phyloP scores from a whole-genome alignment of 495 filamentous ascomycete genomes.

The Neurospora cerealis region DNA sequence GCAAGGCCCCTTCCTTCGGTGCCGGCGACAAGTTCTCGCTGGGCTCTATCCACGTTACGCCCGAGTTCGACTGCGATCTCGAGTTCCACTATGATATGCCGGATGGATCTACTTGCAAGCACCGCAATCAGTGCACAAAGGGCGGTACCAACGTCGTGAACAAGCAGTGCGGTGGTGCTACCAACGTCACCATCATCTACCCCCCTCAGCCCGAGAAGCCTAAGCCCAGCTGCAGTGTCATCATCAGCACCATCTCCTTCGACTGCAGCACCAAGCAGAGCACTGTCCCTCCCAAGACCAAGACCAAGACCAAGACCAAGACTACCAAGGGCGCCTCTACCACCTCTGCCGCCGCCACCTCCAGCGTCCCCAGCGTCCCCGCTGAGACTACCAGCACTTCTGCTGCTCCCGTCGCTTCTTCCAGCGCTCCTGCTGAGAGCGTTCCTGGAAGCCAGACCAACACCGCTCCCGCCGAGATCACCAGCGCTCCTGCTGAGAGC shows the following conservation, averaged over 20 bases:
- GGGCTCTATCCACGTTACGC: constrained; percentile 56
- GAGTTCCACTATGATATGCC: constrained; percentile 79
- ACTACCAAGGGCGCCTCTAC: constrained; percentile 9
- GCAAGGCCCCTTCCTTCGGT: constrained; percentile 47
- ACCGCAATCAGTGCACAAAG: constrained; percentile 52
- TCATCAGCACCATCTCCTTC: constrained; percentile 69
- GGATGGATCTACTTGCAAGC: constrained; percentile 68
- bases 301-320: constrained; percentile 16
- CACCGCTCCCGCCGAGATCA: constrained; percentile 15
- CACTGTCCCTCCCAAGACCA: constrained; percentile 23
- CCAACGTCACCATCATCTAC: constrained; percentile 64
- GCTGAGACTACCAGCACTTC: constrained; percentile 1
- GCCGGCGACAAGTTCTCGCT: constrained; percentile 61
- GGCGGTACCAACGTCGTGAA: constrained; percentile 62
- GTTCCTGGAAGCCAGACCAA: constrained; percentile 8
- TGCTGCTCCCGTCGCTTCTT: constrained; percentile 9
- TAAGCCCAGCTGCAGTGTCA: constrained; percentile 54
- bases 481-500: constrained; percentile 11
- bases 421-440: constrained; percentile 6
- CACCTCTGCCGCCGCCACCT: constrained; percentile 8
- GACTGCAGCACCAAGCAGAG: constrained; percentile 55
- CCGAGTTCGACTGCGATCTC: constrained; percentile 63
- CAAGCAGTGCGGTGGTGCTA: constrained; percentile 86
- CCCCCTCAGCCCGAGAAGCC: constrained; percentile 43
- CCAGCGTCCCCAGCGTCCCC: constrained; percentile 1